A percentile compares a stretch with the other conserved stretches of the same genome.
These are phyloP conservation scores for Alternaria sp. DNA, from an alignment of 2,329 filamentous ascomycete species.

Conservation along the genomic window DNA sequence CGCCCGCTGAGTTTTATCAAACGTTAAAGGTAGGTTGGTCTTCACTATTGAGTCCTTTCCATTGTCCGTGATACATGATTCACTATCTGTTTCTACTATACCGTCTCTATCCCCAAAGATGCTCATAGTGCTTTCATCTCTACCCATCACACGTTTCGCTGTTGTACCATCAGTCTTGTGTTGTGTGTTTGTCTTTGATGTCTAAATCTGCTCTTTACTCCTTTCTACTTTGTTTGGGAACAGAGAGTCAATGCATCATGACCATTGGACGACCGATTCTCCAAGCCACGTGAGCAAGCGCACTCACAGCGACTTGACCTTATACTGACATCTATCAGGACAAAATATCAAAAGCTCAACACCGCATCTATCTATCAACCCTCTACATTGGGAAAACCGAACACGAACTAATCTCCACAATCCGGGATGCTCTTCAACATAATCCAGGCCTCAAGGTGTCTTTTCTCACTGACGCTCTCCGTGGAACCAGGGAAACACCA, in stretches of 20 bases:
- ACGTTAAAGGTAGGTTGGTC: slow-evolving; percentile 75
- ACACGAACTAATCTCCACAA: slow-evolving; percentile 81
- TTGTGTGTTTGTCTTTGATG: background rate
- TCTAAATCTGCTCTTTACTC: background rate
- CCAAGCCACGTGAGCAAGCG: background rate
- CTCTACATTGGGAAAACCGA: slow-evolving; percentile 96
- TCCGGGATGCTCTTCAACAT: slow-evolving; percentile 75
- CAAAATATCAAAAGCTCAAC: slow-evolving; percentile 82
- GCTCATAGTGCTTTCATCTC: background rate
- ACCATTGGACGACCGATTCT: too few species aligned
- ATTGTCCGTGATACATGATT: background rate
- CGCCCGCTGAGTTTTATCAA: slow-evolving; percentile 89
- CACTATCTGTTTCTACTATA: background rate
- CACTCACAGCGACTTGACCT: background rate
- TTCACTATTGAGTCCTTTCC: background rate
- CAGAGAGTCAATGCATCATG: background rate
- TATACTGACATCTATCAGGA: slow-evolving; percentile 40
- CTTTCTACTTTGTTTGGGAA: background rate
- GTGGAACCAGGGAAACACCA: slow-evolving; percentile 90
- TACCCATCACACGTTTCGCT: background rate
- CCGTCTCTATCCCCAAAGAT: background rate
- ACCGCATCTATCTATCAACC: slow-evolving; percentile 89
- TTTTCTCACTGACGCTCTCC: slow-evolving; percentile 88
- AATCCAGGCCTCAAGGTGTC: slow-evolving; percentile 83
- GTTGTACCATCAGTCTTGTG: background rate